Percentiles rank a stretch among this genome's conserved stretches.
These are phyloP conservation scores for Allodekkera sacchari DNA, from an alignment of 805 yeast genomes.

Conservation along the genomic window DNA sequence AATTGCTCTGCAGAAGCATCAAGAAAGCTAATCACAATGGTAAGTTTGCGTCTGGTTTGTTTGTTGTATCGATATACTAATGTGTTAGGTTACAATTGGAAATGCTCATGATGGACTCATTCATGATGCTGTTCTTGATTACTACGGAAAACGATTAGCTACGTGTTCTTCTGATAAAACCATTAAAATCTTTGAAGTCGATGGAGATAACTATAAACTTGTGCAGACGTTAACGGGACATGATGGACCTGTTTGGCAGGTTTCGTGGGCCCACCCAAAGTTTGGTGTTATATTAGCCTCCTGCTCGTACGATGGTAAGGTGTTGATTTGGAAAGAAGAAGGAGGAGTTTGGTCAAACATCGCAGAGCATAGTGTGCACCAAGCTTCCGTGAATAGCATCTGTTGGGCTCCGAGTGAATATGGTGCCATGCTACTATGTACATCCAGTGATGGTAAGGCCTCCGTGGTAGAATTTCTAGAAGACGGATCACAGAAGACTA, in stretches of 20 bases:
- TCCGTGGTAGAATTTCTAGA: conserved; percentile 87
- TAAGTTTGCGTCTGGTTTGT: no score
- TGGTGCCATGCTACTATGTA: conserved; percentile 84
- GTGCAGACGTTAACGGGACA: conserved; percentile 86
- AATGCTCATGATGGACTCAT: conserved; percentile 89
- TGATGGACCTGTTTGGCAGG: conserved; percentile 99
- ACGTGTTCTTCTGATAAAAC: conserved; percentile 95
- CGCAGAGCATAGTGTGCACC: conserved; percentile 80
- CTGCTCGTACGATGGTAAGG: conserved; percentile 93
- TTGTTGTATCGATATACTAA: no score
- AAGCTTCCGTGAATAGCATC: conserved; percentile 90
- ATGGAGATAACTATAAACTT: conserved; percentile 62
- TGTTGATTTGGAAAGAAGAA: conserved; percentile 91
- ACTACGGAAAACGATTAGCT: conserved; percentile 92
- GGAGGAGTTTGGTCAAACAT: conserved; percentile 81
- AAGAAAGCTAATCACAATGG: no score
- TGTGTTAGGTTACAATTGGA: conserved; percentile 62
- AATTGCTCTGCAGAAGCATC: no score
- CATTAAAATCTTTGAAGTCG: conserved; percentile 88
- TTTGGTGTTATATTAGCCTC: conserved; percentile 93
- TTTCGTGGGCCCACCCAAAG: conserved; percentile 98
- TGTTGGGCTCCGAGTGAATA: conserved; percentile 97
- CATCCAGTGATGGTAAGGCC: conserved; percentile 89
- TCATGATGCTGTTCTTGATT: conserved; percentile 95
- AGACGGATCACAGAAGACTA: conserved; percentile 69